Evolutionary conservation across 1,139 yeast species (phyloP), one percentile per base, ranked within the genome.

Genomic region (Sugiyamaella novakii): DNA sequence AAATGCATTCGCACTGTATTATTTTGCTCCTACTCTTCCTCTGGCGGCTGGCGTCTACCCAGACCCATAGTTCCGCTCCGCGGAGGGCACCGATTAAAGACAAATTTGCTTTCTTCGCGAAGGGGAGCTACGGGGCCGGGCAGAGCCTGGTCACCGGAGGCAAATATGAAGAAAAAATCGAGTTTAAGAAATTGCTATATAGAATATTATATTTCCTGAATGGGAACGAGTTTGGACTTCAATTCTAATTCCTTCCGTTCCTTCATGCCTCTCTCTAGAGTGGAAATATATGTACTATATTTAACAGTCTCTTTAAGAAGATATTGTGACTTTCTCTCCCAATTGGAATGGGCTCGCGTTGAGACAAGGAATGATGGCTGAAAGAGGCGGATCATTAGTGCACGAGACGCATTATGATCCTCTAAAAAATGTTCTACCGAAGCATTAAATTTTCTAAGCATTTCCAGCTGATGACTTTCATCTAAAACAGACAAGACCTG

Each of bases 291-390:
- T 7, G 60, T 53, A 12, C 57, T 59, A 51, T 66, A 68, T 54
- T 66, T 68, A 48, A 61, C 61, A 11, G 61, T 56, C 54, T 68
- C 70, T 25, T 57, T 55, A 42, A 62, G 54, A 46, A 69, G 50
- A 44, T 62, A 62, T 39, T 61, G 65, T 11, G 62, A 59, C 41
- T 62, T 58, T 38, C 56, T 55, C 39, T 66, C 69, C 71, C 71
- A 69, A 50, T 69, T 69, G 38, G 52, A 30, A 42, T 58, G 58
- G 1, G 67, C 70, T 8, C 65, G 58, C n/a, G 61, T 47, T 6
- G 58, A 53, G 18, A 64, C 63, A 12, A 60, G 51, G 22, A 53
- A 53, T 5, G 56, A 51, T 3, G 66, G 57, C 33, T 59, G 57
- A 54, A 66, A 60, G 29, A 59, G 46, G 28, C 51, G 47, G 34